A percentile compares a stretch with the other conserved stretches of the same genome.
Evolutionary conservation across 1,139 yeast genomes (phyloP).

Genomic region (Zhuliangozyma parablackwelliae): DNA sequence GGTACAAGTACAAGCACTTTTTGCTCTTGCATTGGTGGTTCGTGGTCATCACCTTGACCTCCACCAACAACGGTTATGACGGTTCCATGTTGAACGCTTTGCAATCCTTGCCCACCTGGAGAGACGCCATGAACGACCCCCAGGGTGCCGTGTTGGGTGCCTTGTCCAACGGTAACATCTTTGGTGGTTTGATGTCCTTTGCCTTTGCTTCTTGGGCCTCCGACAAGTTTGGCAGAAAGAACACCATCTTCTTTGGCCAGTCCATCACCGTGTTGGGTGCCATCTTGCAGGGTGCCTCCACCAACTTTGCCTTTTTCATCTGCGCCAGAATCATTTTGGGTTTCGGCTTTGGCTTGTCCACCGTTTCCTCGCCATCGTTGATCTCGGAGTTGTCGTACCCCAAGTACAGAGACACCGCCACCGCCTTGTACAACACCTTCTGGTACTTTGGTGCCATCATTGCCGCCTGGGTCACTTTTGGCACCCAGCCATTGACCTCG

Average conservation of each 20-base stretch:
- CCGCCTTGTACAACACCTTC: slow-evolving; percentile 45
- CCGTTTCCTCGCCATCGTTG: slow-evolving; percentile 37
- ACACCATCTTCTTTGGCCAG: slow-evolving; percentile 24
- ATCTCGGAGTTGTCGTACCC: slow-evolving; percentile 45
- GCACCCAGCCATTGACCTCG: slow-evolving; percentile 29
- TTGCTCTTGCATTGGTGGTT: slow-evolving; percentile 30
- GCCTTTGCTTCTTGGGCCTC: slow-evolving; percentile 18
- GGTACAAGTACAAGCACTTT: slow-evolving; percentile 29
- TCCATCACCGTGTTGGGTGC: slow-evolving; percentile 30
- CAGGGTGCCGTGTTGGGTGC: slow-evolving; percentile 43
- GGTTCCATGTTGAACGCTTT: slow-evolving; percentile 50
- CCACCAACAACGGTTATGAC: slow-evolving; percentile 50
- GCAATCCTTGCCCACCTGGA: slow-evolving; percentile 40
- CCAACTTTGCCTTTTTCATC: slow-evolving; percentile 35
- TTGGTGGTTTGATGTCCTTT: slow-evolving; percentile 19
- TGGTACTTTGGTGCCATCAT: slow-evolving; percentile 52
- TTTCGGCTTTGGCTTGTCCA: slow-evolving; percentile 33
- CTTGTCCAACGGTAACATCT: slow-evolving; percentile 29
- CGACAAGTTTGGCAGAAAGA: slow-evolving; percentile 33
- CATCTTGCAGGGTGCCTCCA: slow-evolving; percentile 39
- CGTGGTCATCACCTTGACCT: slow-evolving; percentile 37
- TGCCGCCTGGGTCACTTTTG: slow-evolving; percentile 53
- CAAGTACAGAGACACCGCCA: slow-evolving; percentile 42
- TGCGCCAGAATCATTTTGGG: slow-evolving; percentile 38
- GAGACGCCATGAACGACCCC: slow-evolving; percentile 33